Evolutionary conservation across 2,329 filamentous ascomycete genomes (phyloP), one percentile per base, ranked within the genome.

Genomic region (Colletotrichum tamarilloi): DNA sequence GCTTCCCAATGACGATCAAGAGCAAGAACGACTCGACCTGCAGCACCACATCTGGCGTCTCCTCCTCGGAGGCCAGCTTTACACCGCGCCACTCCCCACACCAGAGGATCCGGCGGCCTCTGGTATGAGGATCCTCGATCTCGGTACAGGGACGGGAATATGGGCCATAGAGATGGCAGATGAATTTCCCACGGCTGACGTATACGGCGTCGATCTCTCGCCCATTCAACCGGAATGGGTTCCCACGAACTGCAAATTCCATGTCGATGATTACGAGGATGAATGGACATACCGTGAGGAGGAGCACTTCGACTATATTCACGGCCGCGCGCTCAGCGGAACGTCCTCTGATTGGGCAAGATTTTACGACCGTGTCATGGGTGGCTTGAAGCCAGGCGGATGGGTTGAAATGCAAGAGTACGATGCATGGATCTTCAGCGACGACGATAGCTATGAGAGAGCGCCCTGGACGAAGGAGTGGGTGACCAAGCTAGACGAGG

Each of bases 221-320:
- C 88, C 89, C 0, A 89, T 90, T 11, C 89, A 91, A 73, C 89
- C 89, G 2, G 82, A 82, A 22, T 88, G 83, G 80, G 86, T 91
- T 5, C 90, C 90, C 2, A 84, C 86, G 58, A 92, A 92, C 76
- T 89, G 91, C 72, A 86, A 87, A 69, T 93, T 93, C 76, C 85
- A 91, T 68, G 87, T 93, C 46, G 91, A 93, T 77, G 91, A 93
- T 77, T 88, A 89, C 46, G 89, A 91, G 77, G 84, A 87, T n/a
- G 76, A 80, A 24, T 85, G 84, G 84, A 81, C 84, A 75, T 84
- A 81, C 70, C 76, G 76, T 2, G 67, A 75, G 11, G 86, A 89
- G 77, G 77, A 82, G 32, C 77, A 76, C 30, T 82, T 82, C 72
- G 80, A 81, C 75, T 82, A 77, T 74, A 79, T 84, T 76, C 81